A percentile compares a stretch with the other conserved stretches of the same genome.
These are phyloP conservation scores for Russula brevipes DNA, from an alignment of 768 basidiomycete genomes.

Conservation along the genomic window DNA sequence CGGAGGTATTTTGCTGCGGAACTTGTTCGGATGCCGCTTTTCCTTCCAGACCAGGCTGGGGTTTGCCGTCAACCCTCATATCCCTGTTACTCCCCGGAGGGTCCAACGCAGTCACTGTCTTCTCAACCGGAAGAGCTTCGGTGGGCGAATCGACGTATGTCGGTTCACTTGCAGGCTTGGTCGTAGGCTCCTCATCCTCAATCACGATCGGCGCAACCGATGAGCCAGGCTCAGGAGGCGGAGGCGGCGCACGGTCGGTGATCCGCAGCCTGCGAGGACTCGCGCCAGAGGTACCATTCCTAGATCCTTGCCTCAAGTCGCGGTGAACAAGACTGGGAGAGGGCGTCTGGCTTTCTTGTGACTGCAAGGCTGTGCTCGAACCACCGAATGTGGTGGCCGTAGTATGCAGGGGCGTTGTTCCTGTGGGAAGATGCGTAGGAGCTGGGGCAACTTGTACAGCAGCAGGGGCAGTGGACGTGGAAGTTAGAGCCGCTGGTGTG, in stretches of 20 bases:
- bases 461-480: background rate
- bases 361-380: background rate
- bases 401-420: background rate
- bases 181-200: conserved; percentile 4
- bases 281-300: background rate
- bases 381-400: background rate
- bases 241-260: conserved; percentile 6
- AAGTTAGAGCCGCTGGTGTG: background rate
- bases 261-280: conserved; percentile 12
- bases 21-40: background rate
- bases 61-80: background rate
- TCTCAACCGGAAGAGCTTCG: background rate
- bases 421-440: background rate
- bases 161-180: background rate
- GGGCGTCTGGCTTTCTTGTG: background rate
- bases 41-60: background rate
- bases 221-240: conserved; percentile 15
- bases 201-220: conserved; percentile 15
- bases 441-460: background rate
- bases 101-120: background rate
- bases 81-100: background rate
- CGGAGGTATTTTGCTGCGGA: background rate
- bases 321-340: conserved; percentile 1
- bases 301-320: conserved; percentile 4
- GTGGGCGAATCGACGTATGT: background rate